phyloP scores from a whole-genome alignment of 805 yeast species.

The Suhomyces xylopsoci region DNA sequence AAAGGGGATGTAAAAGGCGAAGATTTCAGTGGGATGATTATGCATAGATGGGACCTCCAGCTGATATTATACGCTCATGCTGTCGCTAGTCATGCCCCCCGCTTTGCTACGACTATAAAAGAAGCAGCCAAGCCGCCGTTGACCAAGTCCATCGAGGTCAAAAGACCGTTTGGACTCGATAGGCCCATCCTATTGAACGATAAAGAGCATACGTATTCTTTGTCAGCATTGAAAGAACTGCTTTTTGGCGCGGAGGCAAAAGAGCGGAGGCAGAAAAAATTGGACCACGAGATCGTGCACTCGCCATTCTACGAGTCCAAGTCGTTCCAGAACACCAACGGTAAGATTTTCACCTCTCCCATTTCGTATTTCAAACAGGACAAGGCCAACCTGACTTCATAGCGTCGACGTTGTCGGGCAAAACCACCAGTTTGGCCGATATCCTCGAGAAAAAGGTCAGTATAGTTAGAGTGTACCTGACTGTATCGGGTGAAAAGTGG shows the following conservation, averaged over 20 bases:
- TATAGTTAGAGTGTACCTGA: conserved; percentile 63
- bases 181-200: conserved; percentile 26
- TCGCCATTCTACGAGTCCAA: conserved; percentile 44
- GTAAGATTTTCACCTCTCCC: conserved; percentile 83
- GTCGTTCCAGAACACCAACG: conserved; percentile 65
- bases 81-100: too few relatives aligned
- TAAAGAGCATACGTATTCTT: conserved; percentile 14
- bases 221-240: conserved; percentile 18
- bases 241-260: conserved; percentile 34
- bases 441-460: conserved; percentile 49
- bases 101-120: conserved; percentile 34
- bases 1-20: too few relatives aligned
- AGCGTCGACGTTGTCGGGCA: conserved; percentile 50
- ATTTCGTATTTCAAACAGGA: conserved; percentile 71
- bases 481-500: conserved; percentile 68
- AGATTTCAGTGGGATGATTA: too few relatives aligned
- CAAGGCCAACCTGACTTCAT: conserved; percentile 73
- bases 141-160: conserved; percentile 26
- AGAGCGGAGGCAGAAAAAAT: conserved; percentile 35
- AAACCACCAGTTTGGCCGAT: conserved; percentile 34
- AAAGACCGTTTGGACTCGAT: conserved; percentile 40
- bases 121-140: conserved; percentile 41
- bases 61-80: too few relatives aligned
- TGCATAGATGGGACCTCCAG: too few relatives aligned
- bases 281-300: conserved; percentile 42